phyloP scores from a whole-genome alignment of 2,329 filamentous ascomycete genomes.

The Pseudofabraea citricarpa region DNA sequence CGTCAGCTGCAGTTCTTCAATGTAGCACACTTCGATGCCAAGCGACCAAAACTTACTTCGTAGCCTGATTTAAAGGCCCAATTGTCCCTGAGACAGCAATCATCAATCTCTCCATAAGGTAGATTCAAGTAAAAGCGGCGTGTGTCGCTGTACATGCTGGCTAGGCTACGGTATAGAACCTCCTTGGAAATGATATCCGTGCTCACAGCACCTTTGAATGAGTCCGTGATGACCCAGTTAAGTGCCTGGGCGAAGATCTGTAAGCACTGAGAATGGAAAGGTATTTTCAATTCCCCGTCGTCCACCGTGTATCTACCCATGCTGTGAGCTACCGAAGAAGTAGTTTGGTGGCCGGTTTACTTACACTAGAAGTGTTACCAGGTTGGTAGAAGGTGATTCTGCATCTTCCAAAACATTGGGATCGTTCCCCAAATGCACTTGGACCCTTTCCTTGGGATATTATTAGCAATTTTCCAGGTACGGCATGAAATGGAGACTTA shows the following conservation, averaged over 20 bases:
- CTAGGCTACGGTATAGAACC: conserved; percentile 7
- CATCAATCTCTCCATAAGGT: conserved; percentile 9
- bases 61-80: conserved; percentile 6
- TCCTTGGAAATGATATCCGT: conserved; percentile 4
- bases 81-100: conserved; percentile 5
- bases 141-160: conserved; percentile 1
- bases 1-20: background rate
- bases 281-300: conserved; percentile 4
- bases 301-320: conserved; percentile 8
- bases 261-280: conserved; percentile 7
- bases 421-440: conserved; percentile 9
- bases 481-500: background rate
- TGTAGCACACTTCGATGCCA: background rate
- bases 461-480: background rate
- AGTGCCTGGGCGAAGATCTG: conserved; percentile 9
- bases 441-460: conserved; percentile 2
- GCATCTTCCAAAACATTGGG: conserved; percentile 7
- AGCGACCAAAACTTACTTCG: conserved; percentile 5
- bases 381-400: background rate
- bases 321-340: background rate
- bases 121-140: conserved; percentile 3
- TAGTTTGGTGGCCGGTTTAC: background rate
- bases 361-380: conserved; percentile 1
- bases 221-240: conserved; percentile 1
- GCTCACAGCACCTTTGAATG: background rate